phyloP scores from a whole-genome alignment of 2,329 filamentous ascomycete genomes.

The Diatrype stigma region DNA sequence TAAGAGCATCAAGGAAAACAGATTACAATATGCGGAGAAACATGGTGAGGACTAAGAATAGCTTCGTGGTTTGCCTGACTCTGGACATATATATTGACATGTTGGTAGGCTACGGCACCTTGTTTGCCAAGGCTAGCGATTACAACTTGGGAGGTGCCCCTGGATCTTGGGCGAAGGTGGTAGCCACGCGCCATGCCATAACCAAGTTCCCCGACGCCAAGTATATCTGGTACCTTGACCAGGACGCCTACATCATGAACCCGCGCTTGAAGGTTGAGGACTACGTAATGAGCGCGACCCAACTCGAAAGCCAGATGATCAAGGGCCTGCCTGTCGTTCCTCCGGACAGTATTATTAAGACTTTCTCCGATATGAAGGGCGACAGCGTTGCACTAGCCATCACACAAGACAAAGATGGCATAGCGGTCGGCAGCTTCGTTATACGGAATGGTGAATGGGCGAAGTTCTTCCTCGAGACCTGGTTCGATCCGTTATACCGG shows the following conservation, averaged over 20 bases:
- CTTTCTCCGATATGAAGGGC: conserved; percentile 75
- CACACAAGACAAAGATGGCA: conserved; percentile 77
- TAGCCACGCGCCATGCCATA: conserved; percentile 85
- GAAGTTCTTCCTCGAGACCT: conserved; percentile 87
- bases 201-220: conserved; percentile 70
- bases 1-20: conserved; percentile 73
- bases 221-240: conserved; percentile 84
- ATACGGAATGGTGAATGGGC: conserved; percentile 84
- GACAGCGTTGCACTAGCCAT: conserved; percentile 77
- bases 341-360: conserved; percentile 95
- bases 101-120: conserved; percentile 71
- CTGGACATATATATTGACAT: not conserved
- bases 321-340: conserved; percentile 84
- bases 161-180: conserved; percentile 70
- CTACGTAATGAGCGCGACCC: conserved; percentile 62
- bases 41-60: conserved; percentile 59
- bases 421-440: conserved; percentile 74
- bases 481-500: conserved; percentile 92
- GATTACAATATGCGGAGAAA: conserved; percentile 75
- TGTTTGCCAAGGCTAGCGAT: conserved; percentile 72
- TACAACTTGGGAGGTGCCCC: conserved; percentile 65
- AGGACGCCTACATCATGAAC: conserved; percentile 86
- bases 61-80: no score
- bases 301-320: conserved; percentile 75
- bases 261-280: conserved; percentile 64